Evolutionary conservation across 176 grass and related monocot genomes (phyloP), one percentile per base, ranked within the genome.

Genomic region (Leersia perrieri): DNA sequence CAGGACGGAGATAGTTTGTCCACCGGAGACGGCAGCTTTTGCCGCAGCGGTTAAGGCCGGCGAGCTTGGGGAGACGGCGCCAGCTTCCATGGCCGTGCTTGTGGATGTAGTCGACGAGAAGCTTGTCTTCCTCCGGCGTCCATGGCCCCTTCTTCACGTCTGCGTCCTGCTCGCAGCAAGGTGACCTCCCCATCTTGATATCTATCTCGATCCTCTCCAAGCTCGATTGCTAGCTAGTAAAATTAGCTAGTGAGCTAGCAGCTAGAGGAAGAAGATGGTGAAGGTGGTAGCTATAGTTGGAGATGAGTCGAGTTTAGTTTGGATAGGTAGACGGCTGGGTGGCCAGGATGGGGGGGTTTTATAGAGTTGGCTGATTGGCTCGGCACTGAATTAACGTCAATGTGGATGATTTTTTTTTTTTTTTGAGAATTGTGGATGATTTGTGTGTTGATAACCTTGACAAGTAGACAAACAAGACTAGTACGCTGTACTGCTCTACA

Each of bases 1-100:
- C 95, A 0, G 95, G 92, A 14, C 92, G 90, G 29, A 98, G 90
- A 80, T 98, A 98, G 92, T 98, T 98, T 0, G 92, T 95, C 92
- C 92, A 98, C 26, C 95, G 86, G 32, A 98, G 95, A 36, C 95
- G 82, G 88, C 95, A 98, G 86, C 95, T 98, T 86, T 98, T 98
- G 66, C 95, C 95, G 67, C 95, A 98, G 29, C 95, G 86, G 90
- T 95, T 91, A 7, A 98, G 78, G 0, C 95, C 95, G 14, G 95
- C 95, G 57, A 89, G 84, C 84, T 98, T 93, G 1, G 95, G 95
- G 5, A 98, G 81, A 39, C 90, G 84, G 3, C 95, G 88, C 95
- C 95, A 98, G 88, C 86, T 94, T 0, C 95, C 92, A 5, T 93
- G 86, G 28, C 95, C 92, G 39, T 95, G 7, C 79, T 88, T 35